Conservation (phyloP, 1,139 yeast species). For the Candida smagusa region DNA sequence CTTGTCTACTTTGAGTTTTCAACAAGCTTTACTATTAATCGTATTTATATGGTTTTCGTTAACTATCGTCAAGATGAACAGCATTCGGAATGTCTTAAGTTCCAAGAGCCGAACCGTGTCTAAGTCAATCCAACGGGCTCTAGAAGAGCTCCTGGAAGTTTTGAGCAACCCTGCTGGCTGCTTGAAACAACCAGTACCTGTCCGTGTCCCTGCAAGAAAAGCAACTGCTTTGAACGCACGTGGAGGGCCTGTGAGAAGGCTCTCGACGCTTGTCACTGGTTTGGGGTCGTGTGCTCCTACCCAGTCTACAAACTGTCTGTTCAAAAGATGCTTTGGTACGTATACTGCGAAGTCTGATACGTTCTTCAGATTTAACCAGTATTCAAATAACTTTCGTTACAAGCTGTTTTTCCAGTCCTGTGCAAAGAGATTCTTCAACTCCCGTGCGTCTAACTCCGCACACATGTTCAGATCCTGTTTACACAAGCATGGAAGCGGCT, state of each 20-base stretch:
- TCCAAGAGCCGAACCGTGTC: slow-evolving; percentile 25
- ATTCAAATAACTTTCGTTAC: slow-evolving; percentile 6
- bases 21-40: slow-evolving; percentile 5
- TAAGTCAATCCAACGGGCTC: slow-evolving; percentile 26
- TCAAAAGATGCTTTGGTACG: slow-evolving; percentile 8
- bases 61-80: slow-evolving; percentile 7
- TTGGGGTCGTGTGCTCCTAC: slow-evolving; percentile 1
- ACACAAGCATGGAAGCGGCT: slow-evolving; percentile 11
- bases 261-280: slow-evolving; percentile 4
- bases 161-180: slow-evolving; percentile 16
- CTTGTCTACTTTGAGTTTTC: slow-evolving; percentile 4
- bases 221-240: slow-evolving; percentile 1
- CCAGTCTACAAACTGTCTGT: background rate
- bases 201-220: slow-evolving; percentile 19
- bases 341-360: slow-evolving; percentile 6
- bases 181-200: slow-evolving; percentile 20
- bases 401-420: slow-evolving; percentile 10
- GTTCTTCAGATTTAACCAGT: slow-evolving; percentile 11
- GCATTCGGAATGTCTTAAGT: slow-evolving; percentile 16
- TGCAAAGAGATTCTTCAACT: slow-evolving; percentile 11
- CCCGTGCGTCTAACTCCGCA: slow-evolving; percentile 6
- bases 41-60: background rate
- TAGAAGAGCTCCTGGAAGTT: slow-evolving; percentile 29
- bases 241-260: slow-evolving; percentile 3
- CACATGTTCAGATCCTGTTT: slow-evolving; percentile 12